These are phyloP conservation scores for Avena insularis DNA, from an alignment of 176 grass and related monocot genomes.

Conservation along the genomic window DNA sequence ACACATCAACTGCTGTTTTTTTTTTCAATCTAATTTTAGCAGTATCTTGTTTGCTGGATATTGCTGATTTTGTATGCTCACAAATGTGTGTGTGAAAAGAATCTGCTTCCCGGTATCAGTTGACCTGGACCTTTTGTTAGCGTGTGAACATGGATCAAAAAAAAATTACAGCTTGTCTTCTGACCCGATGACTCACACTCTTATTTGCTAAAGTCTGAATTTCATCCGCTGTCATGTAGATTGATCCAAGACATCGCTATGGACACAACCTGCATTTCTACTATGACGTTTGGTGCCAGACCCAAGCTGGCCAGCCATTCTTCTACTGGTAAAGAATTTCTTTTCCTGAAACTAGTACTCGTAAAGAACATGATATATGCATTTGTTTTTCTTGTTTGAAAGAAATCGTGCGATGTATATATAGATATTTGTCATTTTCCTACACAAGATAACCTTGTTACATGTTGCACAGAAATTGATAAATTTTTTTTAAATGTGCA, in stretches of 20 bases:
- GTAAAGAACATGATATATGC: constrained; percentile 49
- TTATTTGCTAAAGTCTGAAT: constrained; percentile 16
- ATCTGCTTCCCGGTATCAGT: constrained; percentile 17
- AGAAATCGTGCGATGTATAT: not conserved
- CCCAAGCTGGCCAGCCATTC: constrained; percentile 86
- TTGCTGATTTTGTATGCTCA: not conserved
- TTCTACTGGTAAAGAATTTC: constrained; percentile 85
- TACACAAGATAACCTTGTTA: not conserved
- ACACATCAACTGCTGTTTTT: not conserved
- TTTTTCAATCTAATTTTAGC: not conserved
- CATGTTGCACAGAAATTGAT: not conserved
- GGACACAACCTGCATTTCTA: constrained; percentile 96
- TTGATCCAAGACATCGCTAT: constrained; percentile 90
- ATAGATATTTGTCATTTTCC: not conserved
- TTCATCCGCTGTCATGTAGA: constrained; percentile 48
- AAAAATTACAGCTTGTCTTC: not conserved
- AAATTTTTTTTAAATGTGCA: constrained; percentile 28
- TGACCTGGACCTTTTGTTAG: constrained; percentile 35
- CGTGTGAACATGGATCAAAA: constrained; percentile 36
- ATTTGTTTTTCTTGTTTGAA: not conserved
- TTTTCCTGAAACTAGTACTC: constrained; percentile 45
- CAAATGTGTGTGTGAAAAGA: constrained; percentile 27
- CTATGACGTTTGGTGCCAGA: constrained; percentile 77
- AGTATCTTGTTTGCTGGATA: not conserved
- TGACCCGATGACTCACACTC: not conserved